Conservation (phyloP, 2,329 filamentous ascomycete genomes). For the Monilinia vaccinii-corymbosi region DNA sequence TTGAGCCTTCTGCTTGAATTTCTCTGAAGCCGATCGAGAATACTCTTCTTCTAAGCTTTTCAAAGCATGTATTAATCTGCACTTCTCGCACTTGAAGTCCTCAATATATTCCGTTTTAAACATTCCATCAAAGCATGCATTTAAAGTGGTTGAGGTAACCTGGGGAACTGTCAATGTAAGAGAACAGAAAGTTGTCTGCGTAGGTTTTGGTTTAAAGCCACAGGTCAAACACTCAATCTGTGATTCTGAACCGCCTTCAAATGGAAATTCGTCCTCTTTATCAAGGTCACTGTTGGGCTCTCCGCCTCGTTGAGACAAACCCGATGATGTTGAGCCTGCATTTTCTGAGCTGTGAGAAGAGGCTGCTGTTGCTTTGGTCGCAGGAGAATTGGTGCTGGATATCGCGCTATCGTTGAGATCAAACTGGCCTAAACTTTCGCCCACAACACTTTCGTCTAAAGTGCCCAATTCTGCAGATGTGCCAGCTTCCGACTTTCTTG, state of each 20-base stretch:
- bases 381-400: background rate
- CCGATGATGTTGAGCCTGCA: constrained; percentile 1
- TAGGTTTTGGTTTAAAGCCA: constrained; percentile 78
- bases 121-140: constrained; percentile 83
- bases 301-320: background rate
- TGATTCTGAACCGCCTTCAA: constrained; percentile 89
- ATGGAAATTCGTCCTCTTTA: constrained; percentile 69
- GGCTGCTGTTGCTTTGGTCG: background rate
- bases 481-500: constrained; percentile 30
- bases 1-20: constrained; percentile 42
- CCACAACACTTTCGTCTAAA: constrained; percentile 8
- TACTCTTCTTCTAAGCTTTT: constrained; percentile 51
- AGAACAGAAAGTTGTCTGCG: constrained; percentile 79
- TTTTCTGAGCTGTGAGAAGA: constrained; percentile 4
- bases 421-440: constrained; percentile 8
- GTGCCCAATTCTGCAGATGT: background rate
- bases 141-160: constrained; percentile 69
- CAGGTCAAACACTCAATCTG: constrained; percentile 90
- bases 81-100: constrained; percentile 92
- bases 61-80: constrained; percentile 73
- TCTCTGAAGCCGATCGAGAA: constrained; percentile 42
- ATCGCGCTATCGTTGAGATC: constrained; percentile 5
- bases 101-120: constrained; percentile 95
- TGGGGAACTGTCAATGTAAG: constrained; percentile 88
- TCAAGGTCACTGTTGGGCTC: background rate